Evolutionary conservation across 2,329 filamentous ascomycete species (phyloP), one percentile per base, ranked within the genome.

Genomic region (Penicillium paneum): DNA sequence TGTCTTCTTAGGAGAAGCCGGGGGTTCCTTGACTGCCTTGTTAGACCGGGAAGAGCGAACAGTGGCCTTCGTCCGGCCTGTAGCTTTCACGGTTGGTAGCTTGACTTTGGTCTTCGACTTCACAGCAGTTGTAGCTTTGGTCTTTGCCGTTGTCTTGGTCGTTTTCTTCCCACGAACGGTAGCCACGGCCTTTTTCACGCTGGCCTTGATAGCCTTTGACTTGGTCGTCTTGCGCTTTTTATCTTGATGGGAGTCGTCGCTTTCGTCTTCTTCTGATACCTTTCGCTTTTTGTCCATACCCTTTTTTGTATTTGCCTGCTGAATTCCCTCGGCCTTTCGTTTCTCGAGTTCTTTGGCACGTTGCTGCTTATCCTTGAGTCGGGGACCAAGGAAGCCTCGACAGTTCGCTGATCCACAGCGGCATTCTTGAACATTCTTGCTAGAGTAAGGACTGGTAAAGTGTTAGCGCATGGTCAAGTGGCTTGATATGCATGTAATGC

Each of bases 361-460:
- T 54, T 71, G 69, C 13, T 71, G 68, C 46, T 75, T 75, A 49
- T 82, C 79, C 64, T 80, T 81, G 5, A 79, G 76, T 49, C 77
- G 79, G 10, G 81, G 81, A 12, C 83, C 83, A 34, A 88, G 74
- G 36, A 85, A 78, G 44, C 85, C 85, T 58, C 85, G 81, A 64
- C 85, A 88, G 34, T 78, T 80, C 8, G 76, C 67, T 8, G 83
- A 78, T 29, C 85, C 84, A 65, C 85, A 88, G 52, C 81, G 81
- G 65, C 85, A 88, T 58, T 79, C 70, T 67, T 87, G 84, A 34
- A 85, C 82, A 60, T 85, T 86, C 65, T 83, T 84, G 58, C 78
- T 78, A 11, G 82, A 85, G 67, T 81, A 83, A 10, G 80, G 81
- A 57, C 78, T 81, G 39, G 21, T 28, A 8, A 34, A 41, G 13